phyloP scores from a whole-genome alignment of 768 basidiomycete species.

The Agaricus blazei region DNA sequence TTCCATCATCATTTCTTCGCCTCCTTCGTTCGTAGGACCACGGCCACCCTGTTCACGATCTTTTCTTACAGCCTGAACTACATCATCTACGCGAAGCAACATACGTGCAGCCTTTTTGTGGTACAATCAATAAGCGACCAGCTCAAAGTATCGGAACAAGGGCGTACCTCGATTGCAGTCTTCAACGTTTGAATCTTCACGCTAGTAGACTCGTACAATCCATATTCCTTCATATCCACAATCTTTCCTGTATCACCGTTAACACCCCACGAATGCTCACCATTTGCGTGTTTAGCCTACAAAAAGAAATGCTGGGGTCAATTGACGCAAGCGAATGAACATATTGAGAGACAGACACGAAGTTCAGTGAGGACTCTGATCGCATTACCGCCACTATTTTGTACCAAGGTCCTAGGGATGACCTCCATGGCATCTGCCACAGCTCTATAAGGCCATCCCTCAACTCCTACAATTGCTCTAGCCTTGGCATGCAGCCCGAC shows the following conservation, averaged over 20 bases:
- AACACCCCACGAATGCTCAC: slow-evolving; percentile 89
- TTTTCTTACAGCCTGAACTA: slow-evolving; percentile 84
- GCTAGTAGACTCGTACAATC: slow-evolving; percentile 91
- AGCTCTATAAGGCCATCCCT: slow-evolving; percentile 87
- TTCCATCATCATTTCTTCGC: slow-evolving; percentile 58
- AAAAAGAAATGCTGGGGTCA: neutral
- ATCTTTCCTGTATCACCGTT: slow-evolving; percentile 96
- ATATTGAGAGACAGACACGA: slow-evolving; percentile 49
- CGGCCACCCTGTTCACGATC: slow-evolving; percentile 54
- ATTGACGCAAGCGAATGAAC: neutral
- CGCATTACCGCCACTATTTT: slow-evolving; percentile 94
- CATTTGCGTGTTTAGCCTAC: slow-evolving; percentile 92
- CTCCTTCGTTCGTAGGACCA: slow-evolving; percentile 27
- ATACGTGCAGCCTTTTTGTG: slow-evolving; percentile 71
- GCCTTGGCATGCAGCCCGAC: slow-evolving; percentile 83
- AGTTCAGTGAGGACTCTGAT: slow-evolving; percentile 92
- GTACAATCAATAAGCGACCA: neutral
- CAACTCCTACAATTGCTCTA: slow-evolving; percentile 77
- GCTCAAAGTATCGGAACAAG: too few relatives aligned
- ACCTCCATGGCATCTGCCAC: slow-evolving; percentile 97
- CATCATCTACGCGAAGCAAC: slow-evolving; percentile 89
- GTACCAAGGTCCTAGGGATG: slow-evolving; percentile 90
- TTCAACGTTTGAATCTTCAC: slow-evolving; percentile 98
- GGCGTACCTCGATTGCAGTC: slow-evolving; percentile 84
- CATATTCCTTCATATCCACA: slow-evolving; percentile 93